Evolutionary conservation across 1,284 basidiomycete species (phyloP).

Genomic region (Filobasidium uniguttulatum): DNA sequence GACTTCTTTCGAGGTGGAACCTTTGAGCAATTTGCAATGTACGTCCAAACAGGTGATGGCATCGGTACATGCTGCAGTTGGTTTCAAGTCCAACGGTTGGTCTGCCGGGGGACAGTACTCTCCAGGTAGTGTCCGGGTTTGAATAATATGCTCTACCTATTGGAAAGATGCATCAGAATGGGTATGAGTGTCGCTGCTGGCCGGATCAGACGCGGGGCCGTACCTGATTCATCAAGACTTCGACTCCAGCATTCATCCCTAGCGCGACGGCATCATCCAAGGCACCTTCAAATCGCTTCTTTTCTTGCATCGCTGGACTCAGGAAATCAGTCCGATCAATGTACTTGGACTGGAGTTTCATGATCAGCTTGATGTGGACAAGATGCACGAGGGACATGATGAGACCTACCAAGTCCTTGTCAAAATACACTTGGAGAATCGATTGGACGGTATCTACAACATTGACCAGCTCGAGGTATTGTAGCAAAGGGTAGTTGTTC

Average conservation of each 20-base stretch:
- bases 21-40: conserved; percentile 80
- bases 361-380: conserved; percentile 1
- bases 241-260: conserved; percentile 86
- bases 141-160: conserved; percentile 84
- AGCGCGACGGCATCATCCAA: conserved; percentile 86
- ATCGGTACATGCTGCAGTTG: conserved; percentile 72
- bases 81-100: conserved; percentile 56
- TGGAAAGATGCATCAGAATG: conserved; percentile 15
- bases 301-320: conserved; percentile 84
- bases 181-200: too few species aligned
- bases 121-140: conserved; percentile 62
- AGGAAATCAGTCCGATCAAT: conserved; percentile 88
- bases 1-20: conserved; percentile 88
- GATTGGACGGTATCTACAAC: conserved; percentile 93
- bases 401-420: conserved; percentile 66
- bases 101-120: conserved; percentile 84
- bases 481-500: conserved; percentile 75
- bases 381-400: background rate
- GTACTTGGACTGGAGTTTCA: conserved; percentile 49
- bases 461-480: conserved; percentile 97
- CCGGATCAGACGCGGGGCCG: conserved; percentile 15
- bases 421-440: conserved; percentile 95
- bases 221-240: conserved; percentile 89
- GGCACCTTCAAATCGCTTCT: conserved; percentile 83
- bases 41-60: conserved; percentile 72